phyloP scores from a whole-genome alignment of 805 yeast species.

The Kluyveromyces nonfermentans region DNA sequence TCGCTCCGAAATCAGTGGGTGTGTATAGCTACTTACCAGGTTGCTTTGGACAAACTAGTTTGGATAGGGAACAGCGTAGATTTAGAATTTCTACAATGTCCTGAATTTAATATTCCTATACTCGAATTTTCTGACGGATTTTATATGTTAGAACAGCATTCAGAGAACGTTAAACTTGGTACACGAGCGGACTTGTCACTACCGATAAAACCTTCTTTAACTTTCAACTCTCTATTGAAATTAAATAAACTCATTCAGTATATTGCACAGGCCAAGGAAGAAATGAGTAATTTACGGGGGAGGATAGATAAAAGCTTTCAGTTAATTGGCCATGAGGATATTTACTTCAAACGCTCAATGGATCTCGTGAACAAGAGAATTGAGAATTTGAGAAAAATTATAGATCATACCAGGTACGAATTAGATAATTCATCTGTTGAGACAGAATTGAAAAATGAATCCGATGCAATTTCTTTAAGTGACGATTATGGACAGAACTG shows the following conservation, averaged over 20 bases:
- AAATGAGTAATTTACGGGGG: constrained; percentile 9
- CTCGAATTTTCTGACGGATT: constrained; percentile 20
- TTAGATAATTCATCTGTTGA: neutral
- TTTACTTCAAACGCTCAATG: constrained; percentile 5
- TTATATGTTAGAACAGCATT: constrained; percentile 8
- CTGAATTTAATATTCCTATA: constrained; percentile 14
- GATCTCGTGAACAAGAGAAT: neutral
- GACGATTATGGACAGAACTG: constrained; percentile 22
- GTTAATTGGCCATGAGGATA: neutral
- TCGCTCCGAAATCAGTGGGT: constrained; percentile 10
- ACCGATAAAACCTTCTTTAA: constrained; percentile 13
- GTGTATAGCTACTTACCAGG: constrained; percentile 4
- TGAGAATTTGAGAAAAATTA: neutral
- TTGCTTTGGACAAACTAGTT: constrained; percentile 15
- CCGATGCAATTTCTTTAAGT: constrained; percentile 2
- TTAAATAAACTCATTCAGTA: constrained; percentile 24
- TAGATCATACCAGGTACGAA: neutral
- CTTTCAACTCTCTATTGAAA: constrained; percentile 21
- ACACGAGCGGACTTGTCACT: neutral
- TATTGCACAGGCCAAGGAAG: constrained; percentile 15
- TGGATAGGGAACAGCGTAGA: constrained; percentile 5
- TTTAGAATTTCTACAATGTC: constrained; percentile 6
- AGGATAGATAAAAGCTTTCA: constrained; percentile 8
- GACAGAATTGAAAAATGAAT: neutral
- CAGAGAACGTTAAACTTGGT: neutral